Conservation (phyloP, 768 basidiomycete species). For the Podaxis rugospora region DNA sequence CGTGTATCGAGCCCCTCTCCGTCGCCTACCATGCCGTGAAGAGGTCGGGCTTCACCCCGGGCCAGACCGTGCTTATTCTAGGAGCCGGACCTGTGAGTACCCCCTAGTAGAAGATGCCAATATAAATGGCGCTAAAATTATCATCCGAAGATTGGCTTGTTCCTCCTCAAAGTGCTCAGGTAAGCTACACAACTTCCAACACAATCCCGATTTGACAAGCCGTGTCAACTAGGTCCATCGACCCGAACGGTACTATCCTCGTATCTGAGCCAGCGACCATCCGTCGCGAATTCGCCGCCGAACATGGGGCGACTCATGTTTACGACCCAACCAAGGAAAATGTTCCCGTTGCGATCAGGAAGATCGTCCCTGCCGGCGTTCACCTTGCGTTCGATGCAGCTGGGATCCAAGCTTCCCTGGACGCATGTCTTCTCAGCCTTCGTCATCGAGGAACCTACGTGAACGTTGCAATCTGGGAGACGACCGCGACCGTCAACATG, state of each 20-base stretch:
- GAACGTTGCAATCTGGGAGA: constrained; percentile 41
- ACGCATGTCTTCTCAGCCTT: constrained; percentile 30
- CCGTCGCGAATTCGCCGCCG: constrained; percentile 31
- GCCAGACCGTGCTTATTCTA: constrained; percentile 34
- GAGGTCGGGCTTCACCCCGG: constrained; percentile 30
- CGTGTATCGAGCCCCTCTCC: constrained; percentile 42
- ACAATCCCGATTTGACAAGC: neutral
- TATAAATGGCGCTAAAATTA: neutral
- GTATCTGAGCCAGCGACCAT: constrained; percentile 36
- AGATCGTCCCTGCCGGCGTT: constrained; percentile 30
- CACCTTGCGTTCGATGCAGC: constrained; percentile 46
- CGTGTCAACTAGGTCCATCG: constrained; percentile 20
- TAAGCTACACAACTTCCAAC: constrained; percentile 4
- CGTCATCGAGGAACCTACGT: constrained; percentile 34
- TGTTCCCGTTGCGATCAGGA: constrained; percentile 19
- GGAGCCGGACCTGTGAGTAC: constrained; percentile 41
- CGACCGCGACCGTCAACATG: constrained; percentile 28
- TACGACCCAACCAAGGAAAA: constrained; percentile 32
- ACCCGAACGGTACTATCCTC: constrained; percentile 24
- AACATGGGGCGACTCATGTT: constrained; percentile 33
- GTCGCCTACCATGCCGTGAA: constrained; percentile 44
- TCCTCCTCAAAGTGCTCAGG: constrained; percentile 35
- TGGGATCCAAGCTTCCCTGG: constrained; percentile 33
- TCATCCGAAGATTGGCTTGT: constrained; percentile 30
- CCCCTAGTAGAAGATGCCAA: neutral